Evolutionary conservation across 768 basidiomycete species (phyloP).

Genomic region (Tylopilus sp.): DNA sequence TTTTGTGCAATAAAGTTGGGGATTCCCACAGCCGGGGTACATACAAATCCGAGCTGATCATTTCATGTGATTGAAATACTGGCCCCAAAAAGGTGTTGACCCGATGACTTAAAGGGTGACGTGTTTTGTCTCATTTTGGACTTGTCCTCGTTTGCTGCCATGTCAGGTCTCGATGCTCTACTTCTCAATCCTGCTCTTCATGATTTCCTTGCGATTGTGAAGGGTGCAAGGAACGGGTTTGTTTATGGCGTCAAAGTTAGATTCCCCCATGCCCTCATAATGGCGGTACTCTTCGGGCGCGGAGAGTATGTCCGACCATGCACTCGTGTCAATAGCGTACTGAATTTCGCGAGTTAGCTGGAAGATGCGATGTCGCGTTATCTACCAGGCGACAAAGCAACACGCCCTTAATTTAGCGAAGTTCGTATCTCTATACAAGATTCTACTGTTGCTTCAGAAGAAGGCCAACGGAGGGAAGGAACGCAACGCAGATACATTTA

Average conservation of each 20-base stretch:
- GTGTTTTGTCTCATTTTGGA: background rate
- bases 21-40: no score
- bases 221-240: slow-evolving; percentile 89
- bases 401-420: slow-evolving; percentile 91
- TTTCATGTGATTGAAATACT: slow-evolving; percentile 28
- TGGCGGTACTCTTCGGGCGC: slow-evolving; percentile 91
- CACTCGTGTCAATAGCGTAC: slow-evolving; percentile 1
- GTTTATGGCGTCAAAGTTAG: slow-evolving; percentile 90
- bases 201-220: slow-evolving; percentile 88
- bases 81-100: background rate
- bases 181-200: slow-evolving; percentile 70
- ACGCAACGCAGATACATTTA: slow-evolving; percentile 78
- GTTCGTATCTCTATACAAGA: slow-evolving; percentile 94
- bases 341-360: slow-evolving; percentile 47
- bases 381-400: slow-evolving; percentile 82
- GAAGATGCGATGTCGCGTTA: slow-evolving; percentile 59
- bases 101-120: background rate
- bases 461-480: slow-evolving; percentile 80
- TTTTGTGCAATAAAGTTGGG: no score
- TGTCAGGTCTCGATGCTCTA: slow-evolving; percentile 26
- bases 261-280: slow-evolving; percentile 94
- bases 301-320: slow-evolving; percentile 65
- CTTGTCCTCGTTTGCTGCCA: slow-evolving; percentile 7
- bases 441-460: slow-evolving; percentile 76
- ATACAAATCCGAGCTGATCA: background rate